Evolutionary conservation across 129 eudicot genomes (phyloP), one percentile per base, ranked within the genome.

Genomic region (Helianthus tuberosus): DNA sequence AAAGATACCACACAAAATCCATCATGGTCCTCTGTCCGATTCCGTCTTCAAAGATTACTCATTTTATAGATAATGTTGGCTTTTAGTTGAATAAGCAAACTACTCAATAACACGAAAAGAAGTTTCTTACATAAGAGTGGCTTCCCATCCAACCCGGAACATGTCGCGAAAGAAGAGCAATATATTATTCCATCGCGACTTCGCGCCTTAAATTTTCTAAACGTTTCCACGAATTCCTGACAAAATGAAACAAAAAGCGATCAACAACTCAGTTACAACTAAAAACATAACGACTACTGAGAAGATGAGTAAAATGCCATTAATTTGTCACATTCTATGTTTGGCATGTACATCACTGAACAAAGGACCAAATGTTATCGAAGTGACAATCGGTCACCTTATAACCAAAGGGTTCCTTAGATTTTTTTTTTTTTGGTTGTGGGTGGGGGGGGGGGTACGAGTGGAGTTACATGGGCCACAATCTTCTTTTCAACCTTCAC

Each of bases 101-200:
- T 29, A 11, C 65, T 48, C 29, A 75, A 8, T 47, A 44, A 54
- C 50, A 50, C 46, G 20, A 13, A 78, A 66, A 67, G 13, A 35
- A 54, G 29, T 13, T 43, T 71, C 87, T 84, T 81, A 84, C 87
- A 62, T 47, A 65, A 67, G 75, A 58, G 60, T 79, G 69, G 47
- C 58, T 71, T 64, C 79, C 86, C 88, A 71, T 85, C 96, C 96
- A 89, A 14, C 57, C 91, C 0, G 89, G 96, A 67, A 89, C 66
- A 41, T 74, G 71, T 64, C 29, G 83, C 15, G 91, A 84, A 32
- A 92, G 87, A 79, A 86, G 86, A 64, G 66, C 44, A 50, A 89
- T 75, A 39, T 92, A 92, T 38, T 77, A 79, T 73, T 85, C 97
- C 97, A 89, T 92, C 32, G 96, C 97, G 23, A 0, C 79, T 75